These are phyloP conservation scores for Melanopsichium pennsylvanicum DNA, from an alignment of 1,284 basidiomycete species.

Conservation along the genomic window DNA sequence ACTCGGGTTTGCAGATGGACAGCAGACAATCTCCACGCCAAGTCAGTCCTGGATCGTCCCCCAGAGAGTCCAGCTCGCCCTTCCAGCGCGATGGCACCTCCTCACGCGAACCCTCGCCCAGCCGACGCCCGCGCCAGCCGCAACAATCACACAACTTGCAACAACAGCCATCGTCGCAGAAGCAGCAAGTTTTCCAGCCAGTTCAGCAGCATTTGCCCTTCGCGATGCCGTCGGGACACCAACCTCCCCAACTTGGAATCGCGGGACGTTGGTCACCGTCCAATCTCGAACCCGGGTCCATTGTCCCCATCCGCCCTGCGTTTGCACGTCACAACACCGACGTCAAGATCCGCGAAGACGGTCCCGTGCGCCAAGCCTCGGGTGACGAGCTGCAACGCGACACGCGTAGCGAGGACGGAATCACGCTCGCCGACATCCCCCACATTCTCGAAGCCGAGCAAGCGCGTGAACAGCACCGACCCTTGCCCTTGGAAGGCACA, in stretches of 20 bases:
- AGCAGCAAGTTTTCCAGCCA: constrained; percentile 36
- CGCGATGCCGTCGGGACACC: constrained; percentile 51
- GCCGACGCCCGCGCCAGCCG: constrained; percentile 12
- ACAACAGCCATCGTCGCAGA: constrained; percentile 16
- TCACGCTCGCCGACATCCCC: constrained; percentile 96
- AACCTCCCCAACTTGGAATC: constrained; percentile 33
- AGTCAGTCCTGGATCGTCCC: constrained; percentile 27
- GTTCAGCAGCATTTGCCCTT: constrained; percentile 40
- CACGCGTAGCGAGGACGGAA: constrained; percentile 75
- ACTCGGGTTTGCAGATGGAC: constrained; percentile 27
- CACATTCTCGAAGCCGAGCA: constrained; percentile 90
- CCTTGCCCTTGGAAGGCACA: constrained; percentile 75
- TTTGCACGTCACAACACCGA: constrained; percentile 84
- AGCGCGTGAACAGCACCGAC: constrained; percentile 80
- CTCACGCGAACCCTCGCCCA: constrained; percentile 33
- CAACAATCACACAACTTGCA: constrained; percentile 25
- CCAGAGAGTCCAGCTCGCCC: constrained; percentile 28
- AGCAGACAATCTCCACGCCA: constrained; percentile 32
- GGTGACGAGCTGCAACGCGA: constrained; percentile 51
- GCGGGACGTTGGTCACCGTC: constrained; percentile 29
- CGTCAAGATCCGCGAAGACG: constrained; percentile 86
- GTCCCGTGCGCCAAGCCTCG: constrained; percentile 51
- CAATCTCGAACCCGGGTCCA: constrained; percentile 36
- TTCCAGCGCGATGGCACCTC: constrained; percentile 25
- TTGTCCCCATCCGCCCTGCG: constrained; percentile 74